Evolutionary conservation across 441 rosid species (phyloP), one percentile per base, ranked within the genome.

Genomic region (Viola pubescens): DNA sequence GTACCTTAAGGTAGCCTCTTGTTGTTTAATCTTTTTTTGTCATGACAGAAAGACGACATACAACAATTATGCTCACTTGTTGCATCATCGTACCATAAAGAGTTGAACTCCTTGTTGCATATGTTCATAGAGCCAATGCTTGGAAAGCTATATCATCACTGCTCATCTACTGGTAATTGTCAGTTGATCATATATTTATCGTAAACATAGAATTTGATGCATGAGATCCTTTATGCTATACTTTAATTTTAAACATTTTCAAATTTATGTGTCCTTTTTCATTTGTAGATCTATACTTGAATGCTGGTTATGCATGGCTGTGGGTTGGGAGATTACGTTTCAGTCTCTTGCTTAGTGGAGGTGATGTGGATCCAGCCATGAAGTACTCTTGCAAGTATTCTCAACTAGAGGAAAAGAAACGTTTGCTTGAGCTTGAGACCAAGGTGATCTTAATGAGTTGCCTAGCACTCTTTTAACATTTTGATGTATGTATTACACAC

Each of bases 341-440:
- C 68, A 71, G 61, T 72, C 96, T 90, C 67, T 75, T 94, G 82
- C 81, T 79, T 73, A 57, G 75, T 61, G 60, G 77, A 66, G 82
- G 82, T 77, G 83, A 73, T 73, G 62, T 88, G 67, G 99, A 94
- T 79, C 99, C 99, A 66, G 83, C 81, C 52, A 65, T 74, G 79
- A 90, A 88, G 74, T 85, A 83, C 65, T 73, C 82, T 55, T 82
- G 74, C 79, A 94, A 88, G 79, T 70, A 77, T 64, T 69, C 77
- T 14, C 75, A 66, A 47, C 43, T 86, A 39, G 81, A 83, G 72
- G 83, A 82, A 59, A 85, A 80, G 65, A 85, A 85, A 49, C 68
- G 73, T 54, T 77, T 75, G 37, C 86, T 84, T 64, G 74, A 82
- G 64, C 88, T 90, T 67, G 92, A 94, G 74, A 83, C 73, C 54